Evolutionary conservation across 352 stramenopile genomes (phyloP), one percentile per base, ranked within the genome.

Genomic region (Phytophthora niederhauseri): DNA sequence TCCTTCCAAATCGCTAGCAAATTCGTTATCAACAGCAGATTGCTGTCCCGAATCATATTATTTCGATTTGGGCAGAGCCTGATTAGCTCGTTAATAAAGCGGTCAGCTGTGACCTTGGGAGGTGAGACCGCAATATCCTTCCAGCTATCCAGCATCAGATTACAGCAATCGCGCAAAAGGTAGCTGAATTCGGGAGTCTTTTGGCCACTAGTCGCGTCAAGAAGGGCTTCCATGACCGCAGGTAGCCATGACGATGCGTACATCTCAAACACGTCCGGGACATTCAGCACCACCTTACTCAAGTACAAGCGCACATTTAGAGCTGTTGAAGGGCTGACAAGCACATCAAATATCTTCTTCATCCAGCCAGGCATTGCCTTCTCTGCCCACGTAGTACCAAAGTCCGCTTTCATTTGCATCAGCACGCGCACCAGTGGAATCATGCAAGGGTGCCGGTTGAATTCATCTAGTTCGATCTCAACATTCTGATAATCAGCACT

Each of bases 401-500:
- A 96, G 38, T 93, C 82, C 6, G 56, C 56, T 61, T 94, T 88
- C 81, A 96, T 94, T 61, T 92, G 73, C 30, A 92, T 66, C n/a
- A 96, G 68, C 11, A 91, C 82, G 8, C 86, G 77, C 38, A 94
- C 20, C 14, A 96, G 53, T 6, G 84, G 72, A 15, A 91, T 77
- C 84, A 96, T 94, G 59, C 86, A 93, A 17, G 81, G 76, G 57
- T 95, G 85, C 19, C 87, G 71, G 65, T 93, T 94, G 22, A 94
- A 76, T 2, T 66, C 57, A 61, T 96, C 89, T n/a, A 94, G 56
- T 64, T 96, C 87, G 54, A 96, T 85, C 30, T 81, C 72, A 54
- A 87, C 56, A n/a, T 74, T 77, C 15, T 81, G 64, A 22, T 73
- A 77, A n/a, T 28, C 61, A 17, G 46, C 53, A 43, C 65, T 48